Evolutionary conservation across 2,329 filamentous ascomycete species (phyloP), one percentile per base, ranked within the genome.

Genomic region (Curvularia spicifera): DNA sequence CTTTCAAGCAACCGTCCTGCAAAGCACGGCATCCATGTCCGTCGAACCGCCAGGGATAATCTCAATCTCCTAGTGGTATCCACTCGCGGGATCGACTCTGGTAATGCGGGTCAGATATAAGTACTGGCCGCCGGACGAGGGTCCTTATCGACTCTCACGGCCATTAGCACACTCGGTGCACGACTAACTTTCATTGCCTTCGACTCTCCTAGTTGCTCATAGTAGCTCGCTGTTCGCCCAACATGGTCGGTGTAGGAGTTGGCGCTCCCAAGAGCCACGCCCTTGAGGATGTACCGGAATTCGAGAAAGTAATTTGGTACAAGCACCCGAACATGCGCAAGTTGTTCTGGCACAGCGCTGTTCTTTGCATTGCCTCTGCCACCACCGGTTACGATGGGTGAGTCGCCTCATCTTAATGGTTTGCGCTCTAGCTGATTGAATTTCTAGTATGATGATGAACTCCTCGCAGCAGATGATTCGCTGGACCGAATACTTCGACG

Each of bases 301-400:
- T 84, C 57, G 81, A 82, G 66, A 78, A 66, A 63, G 82, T 86
- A 50, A 71, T 79, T 63, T 86, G 83, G 84, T 80, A 69, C 42
- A 83, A 80, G 67, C 80, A 85, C 7, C 82, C 83, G 13, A 83
- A 83, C 45, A 78, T 86, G 72, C 77, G 84, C 68, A 82, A 82
- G 73, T 77, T 86, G 18, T 85, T 85, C 76, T 82, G 82, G 65
- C 83, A 80, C 66, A 79, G 79, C 37, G 72, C 79, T 56, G 67
- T 84, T 53, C 79, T 84, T 46, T 83, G 81, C 59, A 70, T 85
- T 64, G 82, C 81, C 46, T 85, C 84, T 15, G 84, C 84, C 18
- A 85, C 84, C 33, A 85, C 83, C 39, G 81, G 82, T 69, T 84
- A 84, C 70, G 81, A 85, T 81, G 81, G 82, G 82, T 84, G 73